phyloP scores from a whole-genome alignment of 1,139 yeast genomes.

The Meyerozyma carpophila region DNA sequence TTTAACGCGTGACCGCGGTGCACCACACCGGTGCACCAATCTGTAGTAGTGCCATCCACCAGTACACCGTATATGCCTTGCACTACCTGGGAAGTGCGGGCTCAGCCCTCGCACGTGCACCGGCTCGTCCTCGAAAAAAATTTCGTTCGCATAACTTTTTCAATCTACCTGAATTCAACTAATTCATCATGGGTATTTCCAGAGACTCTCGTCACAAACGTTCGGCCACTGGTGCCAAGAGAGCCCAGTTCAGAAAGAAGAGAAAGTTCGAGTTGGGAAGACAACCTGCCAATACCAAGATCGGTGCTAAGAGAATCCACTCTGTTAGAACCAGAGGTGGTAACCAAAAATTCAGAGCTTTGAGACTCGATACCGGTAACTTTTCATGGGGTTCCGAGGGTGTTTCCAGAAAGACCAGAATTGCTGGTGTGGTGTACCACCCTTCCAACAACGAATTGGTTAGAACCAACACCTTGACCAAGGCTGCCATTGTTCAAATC shows the following conservation, averaged over 20 bases:
- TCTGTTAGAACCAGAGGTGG: constrained; percentile 99
- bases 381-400: constrained; percentile 99
- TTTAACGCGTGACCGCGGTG: background rate
- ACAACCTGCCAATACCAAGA: constrained; percentile 99
- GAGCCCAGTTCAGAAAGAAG: constrained; percentile 99
- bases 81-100: background rate
- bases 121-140: constrained; percentile 1
- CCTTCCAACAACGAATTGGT: constrained; percentile 99
- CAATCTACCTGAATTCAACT: constrained; percentile 4
- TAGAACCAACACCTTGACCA: constrained; percentile 99
- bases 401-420: constrained; percentile 97
- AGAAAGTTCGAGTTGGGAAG: constrained; percentile 99
- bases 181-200: constrained; percentile 90
- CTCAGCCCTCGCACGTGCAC: background rate
- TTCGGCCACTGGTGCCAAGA: constrained; percentile 99
- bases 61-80: background rate
- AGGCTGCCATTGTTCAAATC: constrained; percentile 97
- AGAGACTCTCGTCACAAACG: constrained; percentile 99
- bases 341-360: constrained; percentile 99
- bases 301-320: constrained; percentile 98
- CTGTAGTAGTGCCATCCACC: too few species aligned
- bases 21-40: background rate
- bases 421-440: constrained; percentile 96
- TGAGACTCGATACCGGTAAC: constrained; percentile 99
- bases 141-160: constrained; percentile 1